Percentiles rank a stretch among this genome's conserved stretches.
Evolutionary conservation across 2,329 filamentous ascomycete genomes (phyloP).

Genomic region (Pochonia chlamydosporia): DNA sequence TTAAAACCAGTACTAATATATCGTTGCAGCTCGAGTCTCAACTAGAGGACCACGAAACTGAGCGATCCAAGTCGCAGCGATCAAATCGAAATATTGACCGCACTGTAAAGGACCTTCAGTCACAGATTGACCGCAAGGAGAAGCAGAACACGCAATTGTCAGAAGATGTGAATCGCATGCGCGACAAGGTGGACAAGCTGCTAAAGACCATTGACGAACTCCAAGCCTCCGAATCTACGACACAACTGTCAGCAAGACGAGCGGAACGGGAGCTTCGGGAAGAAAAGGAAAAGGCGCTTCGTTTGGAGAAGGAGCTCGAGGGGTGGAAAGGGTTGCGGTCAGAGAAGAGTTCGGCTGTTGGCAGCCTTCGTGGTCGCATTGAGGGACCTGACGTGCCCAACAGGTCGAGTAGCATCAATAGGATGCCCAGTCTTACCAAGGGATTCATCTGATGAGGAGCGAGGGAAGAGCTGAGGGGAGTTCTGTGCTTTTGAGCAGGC

Average conservation of each 20-base stretch:
- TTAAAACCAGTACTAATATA: conserved; percentile 18
- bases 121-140: conserved; percentile 87
- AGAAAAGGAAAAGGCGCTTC: conserved; percentile 73
- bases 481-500: neutral
- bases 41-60: conserved; percentile 75
- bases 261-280: conserved; percentile 87
- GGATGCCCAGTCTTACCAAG: conserved; percentile 65
- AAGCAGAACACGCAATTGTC: conserved; percentile 75
- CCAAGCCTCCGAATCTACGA: conserved; percentile 76
- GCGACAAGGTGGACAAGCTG: conserved; percentile 86
- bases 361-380: conserved; percentile 33
- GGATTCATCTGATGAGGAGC: conserved; percentile 45
- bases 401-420: conserved; percentile 60
- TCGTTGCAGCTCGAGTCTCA: conserved; percentile 75
- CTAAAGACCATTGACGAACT: conserved; percentile 90
- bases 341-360: conserved; percentile 49
- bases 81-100: conserved; percentile 90
- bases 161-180: conserved; percentile 78
- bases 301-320: conserved; percentile 84
- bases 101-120: conserved; percentile 85
- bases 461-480: neutral
- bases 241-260: conserved; percentile 74
- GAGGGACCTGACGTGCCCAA: conserved; percentile 48
- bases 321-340: conserved; percentile 71
- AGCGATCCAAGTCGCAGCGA: conserved; percentile 74